phyloP scores from a whole-genome alignment of 2,329 filamentous ascomycete species.

The Knoxdaviesia proteae region DNA sequence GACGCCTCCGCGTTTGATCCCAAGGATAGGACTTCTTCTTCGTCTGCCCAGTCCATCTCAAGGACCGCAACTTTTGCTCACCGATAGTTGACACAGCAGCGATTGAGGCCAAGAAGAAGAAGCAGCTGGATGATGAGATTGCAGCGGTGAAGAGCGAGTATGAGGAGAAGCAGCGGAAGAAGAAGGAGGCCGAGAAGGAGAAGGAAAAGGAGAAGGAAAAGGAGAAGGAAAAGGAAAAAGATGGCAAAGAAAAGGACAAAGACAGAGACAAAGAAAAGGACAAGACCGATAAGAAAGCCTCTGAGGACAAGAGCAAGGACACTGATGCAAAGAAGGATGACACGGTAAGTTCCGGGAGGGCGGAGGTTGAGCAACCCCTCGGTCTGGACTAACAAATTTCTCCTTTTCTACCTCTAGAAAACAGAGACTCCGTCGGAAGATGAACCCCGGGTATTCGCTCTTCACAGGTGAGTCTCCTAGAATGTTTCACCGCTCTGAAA shows the following conservation, averaged over 20 bases:
- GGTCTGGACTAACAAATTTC: too few relatives aligned
- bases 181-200: slow-evolving; percentile 45
- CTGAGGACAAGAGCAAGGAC: slow-evolving; percentile 10
- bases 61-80: slow-evolving; percentile 61
- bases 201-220: slow-evolving; percentile 27
- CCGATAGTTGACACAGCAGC: slow-evolving; percentile 52
- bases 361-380: neutral
- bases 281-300: slow-evolving; percentile 10
- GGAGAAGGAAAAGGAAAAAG: slow-evolving; percentile 22
- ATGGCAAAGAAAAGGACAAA: slow-evolving; percentile 19
- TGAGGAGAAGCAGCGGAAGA: slow-evolving; percentile 48
- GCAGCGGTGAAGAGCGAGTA: slow-evolving; percentile 55
- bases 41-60: slow-evolving; percentile 63
- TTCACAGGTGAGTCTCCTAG: slow-evolving; percentile 43
- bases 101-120: slow-evolving; percentile 40
- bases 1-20: neutral
- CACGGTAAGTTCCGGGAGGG: slow-evolving; percentile 5
- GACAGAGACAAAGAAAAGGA: slow-evolving; percentile 15
- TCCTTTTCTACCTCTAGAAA: too few relatives aligned
- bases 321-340: slow-evolving; percentile 3
- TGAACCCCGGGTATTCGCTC: slow-evolving; percentile 59
- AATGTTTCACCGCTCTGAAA: neutral
- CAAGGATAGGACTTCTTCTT: slow-evolving; percentile 65
- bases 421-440: slow-evolving; percentile 23
- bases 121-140: slow-evolving; percentile 30